Evolutionary conservation across 352 stramenopile species (phyloP).

Genomic region (Phytopythium litorale): DNA sequence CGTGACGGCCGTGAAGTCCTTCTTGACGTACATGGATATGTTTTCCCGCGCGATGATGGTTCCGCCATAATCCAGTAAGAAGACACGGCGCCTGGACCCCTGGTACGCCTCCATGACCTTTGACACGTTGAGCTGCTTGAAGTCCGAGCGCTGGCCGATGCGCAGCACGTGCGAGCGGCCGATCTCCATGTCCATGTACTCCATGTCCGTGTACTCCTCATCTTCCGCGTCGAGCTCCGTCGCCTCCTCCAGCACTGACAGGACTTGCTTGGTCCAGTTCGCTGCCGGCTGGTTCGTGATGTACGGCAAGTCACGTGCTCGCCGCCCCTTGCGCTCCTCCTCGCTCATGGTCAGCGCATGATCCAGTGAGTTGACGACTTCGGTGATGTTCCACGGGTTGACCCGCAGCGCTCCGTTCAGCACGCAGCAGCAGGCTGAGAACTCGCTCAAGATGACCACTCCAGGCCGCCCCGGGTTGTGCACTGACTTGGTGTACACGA

Average conservation of each 20-base stretch:
- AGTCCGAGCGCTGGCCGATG: slow-evolving; percentile 64
- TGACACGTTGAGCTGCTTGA: slow-evolving; percentile 81
- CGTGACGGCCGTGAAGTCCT: slow-evolving; percentile 93
- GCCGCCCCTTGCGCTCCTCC: slow-evolving; percentile 86
- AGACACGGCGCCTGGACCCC: slow-evolving; percentile 85
- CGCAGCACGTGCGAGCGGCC: slow-evolving; percentile 69
- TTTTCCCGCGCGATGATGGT: slow-evolving; percentile 92
- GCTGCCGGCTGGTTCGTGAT: slow-evolving; percentile 91
- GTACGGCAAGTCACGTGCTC: slow-evolving; percentile 95
- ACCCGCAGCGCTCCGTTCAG: slow-evolving; percentile 95
- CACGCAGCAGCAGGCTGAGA: slow-evolving; percentile 94
- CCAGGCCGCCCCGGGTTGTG: slow-evolving; percentile 66
- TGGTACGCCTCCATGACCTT: slow-evolving; percentile 86
- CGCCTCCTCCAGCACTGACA: slow-evolving; percentile 83
- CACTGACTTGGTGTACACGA: slow-evolving; percentile 84
- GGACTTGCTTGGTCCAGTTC: slow-evolving; percentile 96
- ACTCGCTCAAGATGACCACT: slow-evolving; percentile 96
- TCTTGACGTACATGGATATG: slow-evolving; percentile 96
- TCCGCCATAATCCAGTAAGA: slow-evolving; percentile 97
- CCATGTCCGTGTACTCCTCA: slow-evolving; percentile 78
- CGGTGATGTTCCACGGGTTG: slow-evolving; percentile 97
- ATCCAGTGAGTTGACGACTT: slow-evolving; percentile 89
- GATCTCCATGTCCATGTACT: slow-evolving; percentile 88
- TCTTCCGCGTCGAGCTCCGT: slow-evolving; percentile 69
- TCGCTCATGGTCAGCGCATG: slow-evolving; percentile 92